Base-by-base conservation (phyloP, 352 stramenopile genomes). In the Globisporangium canariense region DNA sequence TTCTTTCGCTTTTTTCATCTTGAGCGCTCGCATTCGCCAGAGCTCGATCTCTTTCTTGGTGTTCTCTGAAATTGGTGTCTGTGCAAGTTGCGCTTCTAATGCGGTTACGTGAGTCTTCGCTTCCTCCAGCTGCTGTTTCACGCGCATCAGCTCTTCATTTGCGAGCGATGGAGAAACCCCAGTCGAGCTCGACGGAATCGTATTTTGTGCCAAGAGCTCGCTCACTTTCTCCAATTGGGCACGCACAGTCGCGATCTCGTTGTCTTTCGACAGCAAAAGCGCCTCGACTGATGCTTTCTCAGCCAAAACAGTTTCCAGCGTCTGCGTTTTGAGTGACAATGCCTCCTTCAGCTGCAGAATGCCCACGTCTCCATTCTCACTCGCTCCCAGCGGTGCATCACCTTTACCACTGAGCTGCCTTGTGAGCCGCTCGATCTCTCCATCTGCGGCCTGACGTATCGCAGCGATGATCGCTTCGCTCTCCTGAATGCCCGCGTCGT, bases 401-500 rank as follows among this genome's bases (percentile, higher is more conserved):
- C 8, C 41, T 30, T 20, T 40, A 40, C 4, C 28, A 9, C 20
- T 45, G 16, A 78, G 58, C 51, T 76, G 64, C 54, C 55, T 45
- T 34, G 59, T 64, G 10, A 79, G 25, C 28, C 50, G 62, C 22
- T 64, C 63, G 45, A 75, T 67, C 62, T 79, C 60, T 16, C 76
- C 69, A 25, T 91, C 71, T 5, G 80, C 68, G 6, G 80, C 71
- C 16, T 82, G 74, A 0, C 70, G 75, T 52, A 93, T 77, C n/a
- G 66, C 82, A 47, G 82, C 73, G 2, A 92, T 68, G 64, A 93
- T 87, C 11, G 70, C 59, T 50, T 93, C 83, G 68, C 84, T 95
- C 60, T 93, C 84, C 3, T 78, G 70, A 43, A 93, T 88, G 0
- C 86, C 86, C 58, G 87, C 84, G 46, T 93, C 80, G 56, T 92